These are phyloP conservation scores for Daldinia loculata DNA, from an alignment of 495 filamentous ascomycete genomes.

Conservation along the genomic window DNA sequence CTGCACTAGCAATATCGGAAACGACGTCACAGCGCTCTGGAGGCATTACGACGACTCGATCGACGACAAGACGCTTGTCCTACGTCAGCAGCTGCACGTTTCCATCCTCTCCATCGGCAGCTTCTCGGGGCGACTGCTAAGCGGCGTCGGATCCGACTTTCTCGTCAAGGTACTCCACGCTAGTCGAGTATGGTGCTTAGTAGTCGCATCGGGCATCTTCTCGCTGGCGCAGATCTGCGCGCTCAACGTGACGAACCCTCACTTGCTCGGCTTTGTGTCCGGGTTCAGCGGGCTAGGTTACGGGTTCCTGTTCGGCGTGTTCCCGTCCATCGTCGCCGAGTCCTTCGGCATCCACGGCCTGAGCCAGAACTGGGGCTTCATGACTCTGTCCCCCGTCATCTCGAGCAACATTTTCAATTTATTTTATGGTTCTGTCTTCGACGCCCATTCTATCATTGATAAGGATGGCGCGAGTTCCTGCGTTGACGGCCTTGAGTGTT, in stretches of 20 bases:
- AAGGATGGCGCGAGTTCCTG: constrained; percentile 77
- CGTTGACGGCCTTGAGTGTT: constrained; percentile 80
- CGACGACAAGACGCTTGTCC: constrained; percentile 75
- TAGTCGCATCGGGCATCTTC: constrained; percentile 80
- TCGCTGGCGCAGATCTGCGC: constrained; percentile 81
- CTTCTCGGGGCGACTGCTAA: constrained; percentile 81
- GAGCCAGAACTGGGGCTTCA: constrained; percentile 91
- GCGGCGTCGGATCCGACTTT: constrained; percentile 88
- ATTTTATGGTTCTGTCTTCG: constrained; percentile 83
- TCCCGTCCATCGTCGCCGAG: constrained; percentile 89
- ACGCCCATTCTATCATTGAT: constrained; percentile 75
- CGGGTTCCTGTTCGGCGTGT: constrained; percentile 94
- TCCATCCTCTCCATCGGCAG: constrained; percentile 87
- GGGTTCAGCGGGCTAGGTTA: constrained; percentile 88
- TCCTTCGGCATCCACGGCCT: constrained; percentile 91
- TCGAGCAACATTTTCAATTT: constrained; percentile 93
- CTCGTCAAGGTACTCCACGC: constrained; percentile 80
- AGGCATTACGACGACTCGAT: constrained; percentile 80
- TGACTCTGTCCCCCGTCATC: constrained; percentile 87
- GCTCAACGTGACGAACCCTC: constrained; percentile 79
- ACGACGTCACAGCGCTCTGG: constrained; percentile 83
- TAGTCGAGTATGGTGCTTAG: constrained; percentile 89
- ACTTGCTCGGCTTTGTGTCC: constrained; percentile 79
- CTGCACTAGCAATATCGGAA: constrained; percentile 84
- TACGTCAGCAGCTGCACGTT: constrained; percentile 90